A percentile compares a stretch with the other conserved stretches of the same genome.
phyloP scores from a whole-genome alignment of 2,329 filamentous ascomycete genomes.

The Apiospora koreana region DNA sequence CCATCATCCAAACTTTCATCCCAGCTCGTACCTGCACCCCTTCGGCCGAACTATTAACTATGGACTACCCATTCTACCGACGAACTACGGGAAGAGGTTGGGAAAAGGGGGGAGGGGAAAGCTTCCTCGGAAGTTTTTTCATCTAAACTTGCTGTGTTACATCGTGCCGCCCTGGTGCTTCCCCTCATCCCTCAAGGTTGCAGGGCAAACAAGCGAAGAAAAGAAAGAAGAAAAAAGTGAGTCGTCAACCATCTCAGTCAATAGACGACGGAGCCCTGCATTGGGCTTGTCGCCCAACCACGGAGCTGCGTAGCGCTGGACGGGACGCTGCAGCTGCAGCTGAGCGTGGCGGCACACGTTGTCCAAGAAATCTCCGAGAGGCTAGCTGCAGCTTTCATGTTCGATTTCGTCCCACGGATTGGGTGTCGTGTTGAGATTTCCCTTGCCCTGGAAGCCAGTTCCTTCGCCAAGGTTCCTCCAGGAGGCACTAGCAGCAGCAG shows the following conservation, averaged over 20 bases:
- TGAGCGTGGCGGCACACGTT: constrained; percentile 10
- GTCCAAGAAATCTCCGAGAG: constrained; percentile 13
- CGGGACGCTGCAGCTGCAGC: constrained; percentile 9
- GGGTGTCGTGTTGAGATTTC: background rate
- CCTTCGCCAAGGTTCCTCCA: background rate
- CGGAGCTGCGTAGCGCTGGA: background rate
- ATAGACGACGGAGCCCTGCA: constrained; percentile 3
- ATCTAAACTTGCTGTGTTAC: background rate
- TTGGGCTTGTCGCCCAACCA: background rate
- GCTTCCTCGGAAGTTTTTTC: background rate
- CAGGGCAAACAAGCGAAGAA: background rate
- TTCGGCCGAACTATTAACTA: background rate
- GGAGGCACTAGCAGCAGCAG: background rate
- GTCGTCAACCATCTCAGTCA: background rate
- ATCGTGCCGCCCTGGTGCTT: background rate
- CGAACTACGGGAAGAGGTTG: constrained; percentile 2
- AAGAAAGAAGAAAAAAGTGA: background rate
- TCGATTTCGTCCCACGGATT: constrained; percentile 11
- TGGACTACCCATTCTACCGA: background rate
- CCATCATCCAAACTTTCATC: constrained; percentile 2
- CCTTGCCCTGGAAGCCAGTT: background rate
- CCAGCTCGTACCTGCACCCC: background rate
- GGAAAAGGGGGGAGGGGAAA: background rate
- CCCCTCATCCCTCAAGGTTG: background rate
- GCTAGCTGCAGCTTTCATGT: constrained; percentile 5